Evolutionary conservation across 148 eudicot genomes (phyloP).

Genomic region (Silene latifolia): DNA sequence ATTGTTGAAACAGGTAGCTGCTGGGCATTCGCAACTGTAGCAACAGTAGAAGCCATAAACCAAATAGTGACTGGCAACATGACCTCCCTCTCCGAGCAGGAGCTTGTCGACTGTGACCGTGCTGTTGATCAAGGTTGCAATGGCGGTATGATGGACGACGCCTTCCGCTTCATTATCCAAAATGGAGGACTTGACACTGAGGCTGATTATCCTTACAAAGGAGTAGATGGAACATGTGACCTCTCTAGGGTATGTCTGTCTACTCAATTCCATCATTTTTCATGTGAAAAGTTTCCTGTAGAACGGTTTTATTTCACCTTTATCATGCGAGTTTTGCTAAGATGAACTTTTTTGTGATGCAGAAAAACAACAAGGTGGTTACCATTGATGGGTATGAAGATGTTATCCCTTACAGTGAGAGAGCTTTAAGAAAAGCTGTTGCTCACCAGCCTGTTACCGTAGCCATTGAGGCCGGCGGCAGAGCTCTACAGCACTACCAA

Average conservation of each 20-base stretch:
- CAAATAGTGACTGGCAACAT: slow-evolving; percentile 67
- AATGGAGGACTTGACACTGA: slow-evolving; percentile 89
- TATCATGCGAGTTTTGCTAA: background rate
- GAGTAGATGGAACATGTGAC: slow-evolving; percentile 55
- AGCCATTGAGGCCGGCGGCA: slow-evolving; percentile 85
- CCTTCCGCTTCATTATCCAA: slow-evolving; percentile 63
- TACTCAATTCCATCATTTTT: background rate
- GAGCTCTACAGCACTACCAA: slow-evolving; percentile 60
- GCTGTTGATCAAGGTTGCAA: slow-evolving; percentile 56
- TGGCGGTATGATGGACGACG: slow-evolving; percentile 90
- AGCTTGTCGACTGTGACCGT: slow-evolving; percentile 77
- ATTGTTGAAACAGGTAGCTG: slow-evolving; percentile 54
- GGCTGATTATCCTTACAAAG: slow-evolving; percentile 70
- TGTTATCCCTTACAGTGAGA: slow-evolving; percentile 67
- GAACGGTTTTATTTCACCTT: too few relatives aligned
- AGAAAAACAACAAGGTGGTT: slow-evolving; percentile 76
- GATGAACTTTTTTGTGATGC: slow-evolving; percentile 7
- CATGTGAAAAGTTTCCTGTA: too few relatives aligned
- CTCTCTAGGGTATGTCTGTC: slow-evolving; percentile 42
- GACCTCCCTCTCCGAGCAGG: slow-evolving; percentile 76
- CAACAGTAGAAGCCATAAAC: slow-evolving; percentile 81
- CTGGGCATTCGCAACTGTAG: slow-evolving; percentile 93
- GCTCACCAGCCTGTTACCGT: slow-evolving; percentile 93
- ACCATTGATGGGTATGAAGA: slow-evolving; percentile 88
- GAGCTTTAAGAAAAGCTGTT: slow-evolving; percentile 75